Conservation (phyloP, 2,329 filamentous ascomycete genomes). For the Claviceps cyperi region DNA sequence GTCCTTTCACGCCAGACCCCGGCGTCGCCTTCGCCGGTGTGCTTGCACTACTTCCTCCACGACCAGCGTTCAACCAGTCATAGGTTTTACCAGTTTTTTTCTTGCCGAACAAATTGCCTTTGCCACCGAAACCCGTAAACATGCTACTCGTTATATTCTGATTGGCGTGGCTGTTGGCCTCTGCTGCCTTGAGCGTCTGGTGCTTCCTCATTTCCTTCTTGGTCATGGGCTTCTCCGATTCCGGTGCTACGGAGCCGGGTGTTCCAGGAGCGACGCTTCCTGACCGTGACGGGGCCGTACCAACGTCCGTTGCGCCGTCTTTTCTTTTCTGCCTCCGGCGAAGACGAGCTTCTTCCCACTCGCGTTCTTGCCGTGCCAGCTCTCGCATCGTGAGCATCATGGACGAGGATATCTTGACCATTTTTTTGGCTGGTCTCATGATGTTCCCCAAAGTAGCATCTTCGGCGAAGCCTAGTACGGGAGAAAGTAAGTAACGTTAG, state of each 20-base stretch:
- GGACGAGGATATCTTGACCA: conserved; percentile 35
- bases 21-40: conserved; percentile 29
- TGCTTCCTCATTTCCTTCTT: conserved; percentile 79
- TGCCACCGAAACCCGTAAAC: conserved; percentile 50
- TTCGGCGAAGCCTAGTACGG: conserved; percentile 24
- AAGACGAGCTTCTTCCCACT: conserved; percentile 57
- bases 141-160: conserved; percentile 73
- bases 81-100: conserved; percentile 55
- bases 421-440: conserved; percentile 28
- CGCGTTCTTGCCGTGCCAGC: conserved; percentile 50
- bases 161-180: conserved; percentile 64
- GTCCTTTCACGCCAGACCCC: conserved; percentile 18
- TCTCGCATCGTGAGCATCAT: conserved; percentile 42
- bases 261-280: conserved; percentile 45
- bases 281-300: conserved; percentile 32
- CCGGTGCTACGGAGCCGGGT: conserved; percentile 47
- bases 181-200: conserved; percentile 59
- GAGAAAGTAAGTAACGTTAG: background rate
- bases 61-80: conserved; percentile 52
- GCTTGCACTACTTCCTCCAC: conserved; percentile 36
- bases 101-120: conserved; percentile 40
- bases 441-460: conserved; percentile 20
- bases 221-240: conserved; percentile 53
- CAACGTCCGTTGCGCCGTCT: conserved; percentile 39
- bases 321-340: conserved; percentile 51